These are phyloP conservation scores for Pseudogymnoascus sp. DNA, from an alignment of 2,329 filamentous ascomycete genomes.

Conservation along the genomic window DNA sequence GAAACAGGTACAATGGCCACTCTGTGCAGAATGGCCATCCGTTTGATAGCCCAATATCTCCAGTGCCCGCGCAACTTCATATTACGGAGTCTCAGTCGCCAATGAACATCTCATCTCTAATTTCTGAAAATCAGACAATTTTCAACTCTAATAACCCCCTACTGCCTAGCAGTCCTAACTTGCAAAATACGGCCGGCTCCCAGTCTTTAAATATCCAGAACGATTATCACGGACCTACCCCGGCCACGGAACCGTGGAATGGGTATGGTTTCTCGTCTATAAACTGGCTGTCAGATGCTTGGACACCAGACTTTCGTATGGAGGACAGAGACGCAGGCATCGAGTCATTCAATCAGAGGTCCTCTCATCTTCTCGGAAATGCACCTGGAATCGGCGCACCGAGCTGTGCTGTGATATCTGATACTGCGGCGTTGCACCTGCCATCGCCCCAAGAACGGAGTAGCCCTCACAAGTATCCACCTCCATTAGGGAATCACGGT, in stretches of 20 bases:
- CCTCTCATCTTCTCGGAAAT: not conserved
- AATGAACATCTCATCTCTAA: not conserved
- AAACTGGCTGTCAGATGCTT: constrained; percentile 23
- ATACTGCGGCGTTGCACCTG: not conserved
- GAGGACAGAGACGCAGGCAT: not conserved
- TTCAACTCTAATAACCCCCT: not conserved
- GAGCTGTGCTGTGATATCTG: not conserved
- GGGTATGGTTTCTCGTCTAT: constrained; percentile 19
- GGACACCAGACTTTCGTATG: constrained; percentile 18
- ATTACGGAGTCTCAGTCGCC: constrained; percentile 5
- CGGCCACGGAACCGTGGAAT: constrained; percentile 13
- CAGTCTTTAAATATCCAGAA: not conserved
- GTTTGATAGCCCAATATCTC: not conserved
- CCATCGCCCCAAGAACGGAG: not conserved
- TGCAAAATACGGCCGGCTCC: not conserved
- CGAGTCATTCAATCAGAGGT: not conserved
- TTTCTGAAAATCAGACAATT: not conserved
- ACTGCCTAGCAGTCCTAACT: not conserved
- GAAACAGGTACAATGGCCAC: not conserved
- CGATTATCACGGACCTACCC: not conserved
- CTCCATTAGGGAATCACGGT: not conserved
- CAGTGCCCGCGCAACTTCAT: not conserved
- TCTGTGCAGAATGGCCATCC: not conserved
- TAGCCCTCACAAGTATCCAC: not conserved
- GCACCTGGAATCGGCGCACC: not conserved